Evolutionary conservation across 257 asterid species (phyloP).

Genomic region (Cynanchum wilfordii): DNA sequence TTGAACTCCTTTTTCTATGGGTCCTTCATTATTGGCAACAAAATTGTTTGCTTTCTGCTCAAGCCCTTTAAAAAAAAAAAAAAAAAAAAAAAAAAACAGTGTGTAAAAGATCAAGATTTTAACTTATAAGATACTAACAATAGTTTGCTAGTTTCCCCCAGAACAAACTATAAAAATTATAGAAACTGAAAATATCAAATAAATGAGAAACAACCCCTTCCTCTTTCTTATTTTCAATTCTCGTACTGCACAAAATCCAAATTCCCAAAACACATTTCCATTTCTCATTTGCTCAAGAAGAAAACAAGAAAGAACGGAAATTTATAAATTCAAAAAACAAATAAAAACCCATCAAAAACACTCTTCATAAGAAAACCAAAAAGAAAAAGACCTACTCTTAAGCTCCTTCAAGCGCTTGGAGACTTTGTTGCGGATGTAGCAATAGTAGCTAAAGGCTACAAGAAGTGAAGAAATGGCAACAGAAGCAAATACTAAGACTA

Average conservation of each 20-base stretch:
- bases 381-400: slow-evolving; percentile 33
- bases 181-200: background rate
- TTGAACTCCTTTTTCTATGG: slow-evolving; percentile 55
- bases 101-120: background rate
- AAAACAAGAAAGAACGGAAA: background rate
- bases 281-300: background rate
- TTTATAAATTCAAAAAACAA: background rate
- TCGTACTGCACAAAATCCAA: background rate
- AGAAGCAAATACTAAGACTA: slow-evolving; percentile 57
- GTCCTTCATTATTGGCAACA: slow-evolving; percentile 35
- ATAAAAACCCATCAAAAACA: background rate
- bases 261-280: background rate
- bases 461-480: slow-evolving; percentile 57
- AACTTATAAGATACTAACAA: background rate
- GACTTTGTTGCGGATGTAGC: slow-evolving; percentile 63
- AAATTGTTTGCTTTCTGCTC: slow-evolving; percentile 39
- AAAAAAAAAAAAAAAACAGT: background rate
- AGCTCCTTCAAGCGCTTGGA: slow-evolving; percentile 46
- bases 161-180: background rate
- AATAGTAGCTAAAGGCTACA: slow-evolving; percentile 60
- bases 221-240: too few relatives aligned
- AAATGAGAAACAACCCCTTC: background rate
- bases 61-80: slow-evolving; percentile 23
- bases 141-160: background rate
- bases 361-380: background rate